Base-by-base conservation (phyloP, 106 monocot species). In the Allium cepa region DNA sequence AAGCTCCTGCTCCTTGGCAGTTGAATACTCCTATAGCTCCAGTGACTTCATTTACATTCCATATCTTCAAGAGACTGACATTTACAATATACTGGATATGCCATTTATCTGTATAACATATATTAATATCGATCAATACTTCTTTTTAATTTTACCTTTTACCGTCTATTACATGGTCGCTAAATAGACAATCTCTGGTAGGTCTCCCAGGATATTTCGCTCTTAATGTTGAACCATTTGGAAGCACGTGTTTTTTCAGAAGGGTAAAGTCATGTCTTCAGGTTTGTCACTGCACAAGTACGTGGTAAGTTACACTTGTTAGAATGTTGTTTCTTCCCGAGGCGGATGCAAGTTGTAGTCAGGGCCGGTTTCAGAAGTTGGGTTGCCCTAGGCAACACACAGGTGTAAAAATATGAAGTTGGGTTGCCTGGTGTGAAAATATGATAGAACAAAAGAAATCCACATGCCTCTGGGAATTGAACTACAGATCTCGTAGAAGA, bases 1-100 rank as follows among this genome's bases (percentile, higher is more conserved):
- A 82, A 14, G 74, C 67, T 57, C 83, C 83, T 63, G 83, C 83
- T 62, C 83, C 83, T 75, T 83, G 83, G 52, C 83, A 83, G 52
- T 83, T 83, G 67, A 83, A 83, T 16, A 79, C 57, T 49, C 83
- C 83, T 11, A 83, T 4, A 46, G 78, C 62, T 72, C 83, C 83
- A 64, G 74, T 63, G 46, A 46, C 52, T 28, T 66, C 62, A 62
- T 83, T 83, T 27, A 79, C 17, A 69, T 83, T 83, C 83, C 83
- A 83, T 6, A 83, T 69, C 75, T 83, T 83, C 63, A 83, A 62
- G 9, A 83, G 79, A 53, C 83, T 78, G 74, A 14, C 11, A 22
- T 22, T 22, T 22, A 22, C 22, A 22, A 22, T 22, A 22, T 22
- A 22, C 22, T 0, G 22, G 22, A 22, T 22, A 22, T 22, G 22